Percentiles rank a stretch among this genome's conserved stretches.
Evolutionary conservation across 345 rosid genomes (phyloP).

Genomic region (Brassica juncea): DNA sequence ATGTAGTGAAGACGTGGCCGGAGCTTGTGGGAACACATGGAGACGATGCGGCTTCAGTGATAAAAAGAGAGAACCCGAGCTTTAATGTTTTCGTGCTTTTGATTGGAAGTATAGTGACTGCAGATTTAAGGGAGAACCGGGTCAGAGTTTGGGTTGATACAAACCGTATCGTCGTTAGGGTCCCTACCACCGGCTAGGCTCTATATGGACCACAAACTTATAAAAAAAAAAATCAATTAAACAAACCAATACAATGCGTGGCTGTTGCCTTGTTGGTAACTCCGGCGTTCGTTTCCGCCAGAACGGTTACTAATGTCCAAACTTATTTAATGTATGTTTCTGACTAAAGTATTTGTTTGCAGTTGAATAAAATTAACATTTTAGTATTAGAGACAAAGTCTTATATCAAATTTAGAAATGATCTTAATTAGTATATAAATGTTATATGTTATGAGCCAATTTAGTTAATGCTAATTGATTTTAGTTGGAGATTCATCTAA

Average conservation of each 20-base stretch:
- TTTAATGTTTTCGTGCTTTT: constrained; percentile 29
- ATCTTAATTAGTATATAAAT: not conserved
- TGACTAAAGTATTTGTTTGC: not conserved
- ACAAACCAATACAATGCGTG: too few relatives aligned
- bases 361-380: not conserved
- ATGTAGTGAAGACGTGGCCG: constrained; percentile 44
- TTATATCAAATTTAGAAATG: not conserved
- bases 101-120: constrained; percentile 23
- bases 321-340: not conserved
- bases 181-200: too few relatives aligned
- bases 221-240: too few relatives aligned
- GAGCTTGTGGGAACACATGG: constrained; percentile 39
- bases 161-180: too few relatives aligned
- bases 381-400: not conserved
- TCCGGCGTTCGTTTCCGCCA: not conserved
- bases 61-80: constrained; percentile 23
- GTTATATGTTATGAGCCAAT: not conserved
- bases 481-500: not conserved
- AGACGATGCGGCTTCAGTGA: constrained; percentile 30
- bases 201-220: too few relatives aligned
- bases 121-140: too few relatives aligned
- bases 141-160: too few relatives aligned
- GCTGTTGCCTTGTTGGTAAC: not conserved
- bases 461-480: not conserved
- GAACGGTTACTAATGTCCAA: not conserved